Evolutionary conservation across 73 alveolate genomes (phyloP), one percentile per base, ranked within the genome.

Genomic region (Urostyla sp.): DNA sequence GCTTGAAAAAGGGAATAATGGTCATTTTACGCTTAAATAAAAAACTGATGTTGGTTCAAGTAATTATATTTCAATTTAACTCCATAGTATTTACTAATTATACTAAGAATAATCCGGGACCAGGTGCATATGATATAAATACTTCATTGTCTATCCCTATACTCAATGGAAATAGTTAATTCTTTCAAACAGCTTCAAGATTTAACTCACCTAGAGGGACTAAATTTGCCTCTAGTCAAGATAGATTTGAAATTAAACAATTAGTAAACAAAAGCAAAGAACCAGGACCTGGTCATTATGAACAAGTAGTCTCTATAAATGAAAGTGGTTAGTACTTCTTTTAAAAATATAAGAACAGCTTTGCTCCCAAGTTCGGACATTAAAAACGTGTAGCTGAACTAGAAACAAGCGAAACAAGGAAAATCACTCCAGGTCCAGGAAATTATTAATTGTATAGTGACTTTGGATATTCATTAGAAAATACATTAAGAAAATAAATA

Each of bases 341-440:
- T 4, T 34, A 69, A 7, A 69, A 69, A 27, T 69, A 15, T 27
- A 45, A 49, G 28, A 69, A 69, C 37, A 69, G 72, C 24, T 67
- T 67, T 5, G 83, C 83, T 32, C 83, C 83, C 18, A 54, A 46
- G 4, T 69, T 69, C 36, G 11, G 56, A 10, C 44, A 69, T 30
- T 30, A 6, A 44, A 24, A 59, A 5, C 21, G 83, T 10, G 2
- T 46, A 4, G 83, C 49, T 11, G 52, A 45, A 48, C 40, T 69
- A 49, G 83, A 69, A 46, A 27, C 1, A 21, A 69, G 83, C 34
- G 54, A 7, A 2, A 69, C 83, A 21, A 44, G 83, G 48, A 69
- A 69, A 55, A 69, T 69, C 28, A 69, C 83, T 2, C 83, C 83
- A 1, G 83, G 83, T n/a, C 83, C 83, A 10, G 83, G 83, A 4